A percentile compares a stretch with the other conserved stretches of the same genome.
These are phyloP conservation scores for Themeda triandra DNA, from an alignment of 176 grass and related monocot genomes.

Conservation along the genomic window DNA sequence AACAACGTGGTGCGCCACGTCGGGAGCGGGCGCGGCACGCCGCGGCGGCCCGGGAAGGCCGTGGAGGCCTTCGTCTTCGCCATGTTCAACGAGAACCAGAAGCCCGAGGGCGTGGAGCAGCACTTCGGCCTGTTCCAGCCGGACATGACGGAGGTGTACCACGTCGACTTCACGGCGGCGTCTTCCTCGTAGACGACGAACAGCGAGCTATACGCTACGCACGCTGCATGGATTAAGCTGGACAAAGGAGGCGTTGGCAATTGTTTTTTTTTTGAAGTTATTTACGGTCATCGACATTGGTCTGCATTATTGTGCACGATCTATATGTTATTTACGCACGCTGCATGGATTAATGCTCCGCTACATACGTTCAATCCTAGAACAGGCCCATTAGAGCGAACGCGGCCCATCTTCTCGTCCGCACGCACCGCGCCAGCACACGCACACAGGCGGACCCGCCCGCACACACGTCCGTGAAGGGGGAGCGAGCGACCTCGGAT, in stretches of 20 bases:
- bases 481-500: too few relatives aligned
- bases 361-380: too few relatives aligned
- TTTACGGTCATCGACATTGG: background rate
- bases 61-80: conserved; percentile 88
- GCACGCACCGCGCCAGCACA: too few relatives aligned
- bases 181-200: background rate
- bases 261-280: background rate
- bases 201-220: background rate
- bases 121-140: conserved; percentile 82
- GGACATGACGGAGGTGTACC: conserved; percentile 92
- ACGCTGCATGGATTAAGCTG: background rate
- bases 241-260: background rate
- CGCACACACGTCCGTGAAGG: too few relatives aligned
- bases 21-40: conserved; percentile 53
- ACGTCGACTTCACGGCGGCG: conserved; percentile 53
- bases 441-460: too few relatives aligned
- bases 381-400: too few relatives aligned
- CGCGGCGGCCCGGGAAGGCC: conserved; percentile 59
- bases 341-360: too few relatives aligned
- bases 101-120: conserved; percentile 71
- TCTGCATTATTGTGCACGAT: background rate
- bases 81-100: conserved; percentile 93
- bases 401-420: too few relatives aligned
- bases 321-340: too few relatives aligned
- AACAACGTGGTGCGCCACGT: conserved; percentile 69